Percentiles rank a stretch among this genome's conserved stretches.
These are phyloP conservation scores for Exsudoporus frostii DNA, from an alignment of 768 basidiomycete genomes.

Conservation along the genomic window DNA sequence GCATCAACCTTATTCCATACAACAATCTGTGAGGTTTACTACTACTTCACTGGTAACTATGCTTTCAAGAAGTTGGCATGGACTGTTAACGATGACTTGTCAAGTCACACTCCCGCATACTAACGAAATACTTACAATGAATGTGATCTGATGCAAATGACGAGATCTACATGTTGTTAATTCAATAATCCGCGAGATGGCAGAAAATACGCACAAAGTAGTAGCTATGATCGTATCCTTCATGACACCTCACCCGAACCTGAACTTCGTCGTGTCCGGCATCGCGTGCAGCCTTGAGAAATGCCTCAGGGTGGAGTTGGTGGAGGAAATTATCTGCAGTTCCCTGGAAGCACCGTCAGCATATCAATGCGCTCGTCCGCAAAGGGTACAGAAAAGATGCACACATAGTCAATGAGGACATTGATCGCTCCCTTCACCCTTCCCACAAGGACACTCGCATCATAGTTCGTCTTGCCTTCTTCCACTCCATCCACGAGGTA, in stretches of 20 bases:
- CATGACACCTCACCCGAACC: slow-evolving; percentile 75
- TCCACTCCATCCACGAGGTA: slow-evolving; percentile 75
- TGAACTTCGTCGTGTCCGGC: slow-evolving; percentile 70
- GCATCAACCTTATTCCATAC: slow-evolving; percentile 6
- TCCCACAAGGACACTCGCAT: slow-evolving; percentile 80
- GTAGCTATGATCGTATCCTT: slow-evolving; percentile 87
- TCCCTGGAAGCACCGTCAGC: slow-evolving; percentile 46
- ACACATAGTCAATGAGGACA: slow-evolving; percentile 83
- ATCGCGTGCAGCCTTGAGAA: slow-evolving; percentile 72
- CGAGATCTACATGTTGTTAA: slow-evolving; percentile 57
- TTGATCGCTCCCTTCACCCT: slow-evolving; percentile 61
- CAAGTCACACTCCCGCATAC: slow-evolving; percentile 4
- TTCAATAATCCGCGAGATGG: not conserved
- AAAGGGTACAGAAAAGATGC: slow-evolving; percentile 18
- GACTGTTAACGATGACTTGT: slow-evolving; percentile 42
- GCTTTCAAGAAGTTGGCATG: slow-evolving; percentile 88
- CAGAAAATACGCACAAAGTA: slow-evolving; percentile 60
- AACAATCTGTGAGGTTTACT: not conserved
- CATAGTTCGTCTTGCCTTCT: slow-evolving; percentile 73
- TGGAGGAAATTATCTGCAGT: slow-evolving; percentile 79
- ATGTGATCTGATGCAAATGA: slow-evolving; percentile 90
- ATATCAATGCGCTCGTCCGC: not conserved
- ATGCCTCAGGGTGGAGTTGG: slow-evolving; percentile 89
- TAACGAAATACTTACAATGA: slow-evolving; percentile 56
- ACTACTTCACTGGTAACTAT: slow-evolving; percentile 25